Percentiles rank a stretch among this genome's conserved stretches.
Conservation (phyloP, 1,284 basidiomycete genomes). For the Leucoagaricus sp. region DNA sequence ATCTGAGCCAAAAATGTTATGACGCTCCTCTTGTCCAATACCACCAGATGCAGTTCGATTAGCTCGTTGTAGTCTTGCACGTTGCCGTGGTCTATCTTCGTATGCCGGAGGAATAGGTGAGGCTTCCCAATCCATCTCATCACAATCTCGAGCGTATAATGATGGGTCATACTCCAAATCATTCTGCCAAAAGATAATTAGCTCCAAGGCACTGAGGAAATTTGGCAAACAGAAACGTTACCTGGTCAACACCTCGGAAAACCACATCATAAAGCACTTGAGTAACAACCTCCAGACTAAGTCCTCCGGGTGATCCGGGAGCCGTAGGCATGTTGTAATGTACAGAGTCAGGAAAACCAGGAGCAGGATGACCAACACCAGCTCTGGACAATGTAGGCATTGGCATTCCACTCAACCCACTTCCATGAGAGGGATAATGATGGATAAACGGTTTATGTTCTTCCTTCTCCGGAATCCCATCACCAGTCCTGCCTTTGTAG, state of each 20-base stretch:
- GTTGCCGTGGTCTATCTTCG: background rate
- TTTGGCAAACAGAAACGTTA: background rate
- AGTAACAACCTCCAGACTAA: slow-evolving; percentile 70
- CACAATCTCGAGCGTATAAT: slow-evolving; percentile 73
- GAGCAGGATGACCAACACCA: too few relatives aligned
- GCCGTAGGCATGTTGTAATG: background rate
- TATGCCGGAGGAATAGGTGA: background rate
- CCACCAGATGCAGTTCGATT: background rate
- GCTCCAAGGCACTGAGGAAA: too few relatives aligned
- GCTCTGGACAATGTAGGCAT: too few relatives aligned
- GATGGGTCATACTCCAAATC: slow-evolving; percentile 78
- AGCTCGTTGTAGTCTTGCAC: background rate
- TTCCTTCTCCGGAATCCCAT: slow-evolving; percentile 52
- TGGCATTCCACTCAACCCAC: background rate
- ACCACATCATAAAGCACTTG: slow-evolving; percentile 71
- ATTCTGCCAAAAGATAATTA: slow-evolving; percentile 24
- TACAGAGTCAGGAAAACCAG: background rate
- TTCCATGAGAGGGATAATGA: background rate
- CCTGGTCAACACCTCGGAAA: slow-evolving; percentile 74
- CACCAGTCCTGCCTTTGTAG: slow-evolving; percentile 71
- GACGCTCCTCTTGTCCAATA: background rate
- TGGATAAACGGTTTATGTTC: slow-evolving; percentile 17
- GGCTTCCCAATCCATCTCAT: slow-evolving; percentile 76
- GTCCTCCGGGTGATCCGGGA: slow-evolving; percentile 67
- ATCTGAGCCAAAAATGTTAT: background rate